Evolutionary conservation across 768 basidiomycete genomes (phyloP), one percentile per base, ranked within the genome.

Genomic region (Suillus brevipes): DNA sequence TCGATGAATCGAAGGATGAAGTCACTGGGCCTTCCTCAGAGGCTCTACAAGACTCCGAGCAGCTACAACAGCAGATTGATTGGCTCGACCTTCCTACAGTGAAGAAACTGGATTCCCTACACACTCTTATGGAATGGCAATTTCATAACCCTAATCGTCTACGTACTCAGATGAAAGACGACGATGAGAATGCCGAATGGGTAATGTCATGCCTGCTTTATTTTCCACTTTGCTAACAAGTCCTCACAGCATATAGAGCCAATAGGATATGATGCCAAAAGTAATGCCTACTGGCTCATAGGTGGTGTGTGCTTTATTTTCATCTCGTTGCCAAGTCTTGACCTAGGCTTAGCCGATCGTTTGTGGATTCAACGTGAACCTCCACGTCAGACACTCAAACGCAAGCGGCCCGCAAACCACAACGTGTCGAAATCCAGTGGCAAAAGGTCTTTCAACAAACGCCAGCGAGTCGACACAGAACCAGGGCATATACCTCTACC

Each of bases 221-320:
- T 34, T 63, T 45, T 40, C 62, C 25, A 38, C 43, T 60, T 53
- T 45, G 57, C 57, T 64, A 37, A 64, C 64, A 13, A 18, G n/a
- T 28, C 53, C 47, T 73, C 58, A 45, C 64, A 95, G 94, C 89
- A 94, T 31, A 87, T 90, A 63, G 91, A 94, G 70, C 93, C 94
- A 10, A 85, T 95, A 66, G 94, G 94, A 7, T 93, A 91, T 68
- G 94, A 95, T 70, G 83, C 84, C 47, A 88, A 89, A 71, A 80
- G 79, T 8, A 93, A 94, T 73, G 88, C 89, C 0, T 95, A 94
- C 72, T 94, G 92, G 92, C 76, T 94, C 28, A 91, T 95, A 67
- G 93, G 94, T 50, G 83, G 90, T 90, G 77, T 43, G 84, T 79
- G 42, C 9, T 25, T 23, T 9, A 40, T 59, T 23, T 42, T 16